Evolutionary conservation across 1,284 basidiomycete genomes (phyloP), one percentile per base, ranked within the genome.

Genomic region (Boletus smithii): DNA sequence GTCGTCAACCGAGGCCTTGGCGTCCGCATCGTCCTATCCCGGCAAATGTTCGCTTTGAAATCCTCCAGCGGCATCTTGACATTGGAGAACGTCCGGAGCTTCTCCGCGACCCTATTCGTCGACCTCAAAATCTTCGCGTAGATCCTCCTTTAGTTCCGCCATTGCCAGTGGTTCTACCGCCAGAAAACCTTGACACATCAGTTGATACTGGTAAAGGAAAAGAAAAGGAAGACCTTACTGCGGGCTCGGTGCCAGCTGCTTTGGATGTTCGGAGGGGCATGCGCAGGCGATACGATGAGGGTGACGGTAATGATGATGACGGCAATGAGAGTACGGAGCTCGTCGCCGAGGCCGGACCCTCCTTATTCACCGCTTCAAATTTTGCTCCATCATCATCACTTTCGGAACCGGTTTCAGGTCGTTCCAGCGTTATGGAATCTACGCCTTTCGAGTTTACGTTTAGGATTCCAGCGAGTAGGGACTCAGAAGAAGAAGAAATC

Each of bases 381-480:
- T 32, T 26, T 37, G 8, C 36, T 2, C 13, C 46, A 2, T 37
- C 50, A 27, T 31, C 48, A 4, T 40, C 45, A 17, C 34, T 34
- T 33, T 11, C 34, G 31, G 47, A 22, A 3, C 34, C 48, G 1
- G 29, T 29, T 40, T 46, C 54, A 3, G 42, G 35, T 39, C 37
- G 1, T 44, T 54, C 60, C 17, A 49, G 48, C 14, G 50, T 35
- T 4, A 8, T 44, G 5, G 56, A 58, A 17, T 7, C 48, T 2
- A 20, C 50, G 23, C 38, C 62, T 10, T 69, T 67, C 39, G 64
- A 68, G 30, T 66, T 66, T 40, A 68, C 66, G 1, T 66, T 66
- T 49, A 56, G 46, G 34, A 20, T 46, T 22, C 53, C 59, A 7
- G 8, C 43, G 5, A 24, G 34, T 8, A 23, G 14, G 13, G 22